Evolutionary conservation across 495 filamentous ascomycete species (phyloP).

Genomic region (Astrothelium macrocarpum): DNA sequence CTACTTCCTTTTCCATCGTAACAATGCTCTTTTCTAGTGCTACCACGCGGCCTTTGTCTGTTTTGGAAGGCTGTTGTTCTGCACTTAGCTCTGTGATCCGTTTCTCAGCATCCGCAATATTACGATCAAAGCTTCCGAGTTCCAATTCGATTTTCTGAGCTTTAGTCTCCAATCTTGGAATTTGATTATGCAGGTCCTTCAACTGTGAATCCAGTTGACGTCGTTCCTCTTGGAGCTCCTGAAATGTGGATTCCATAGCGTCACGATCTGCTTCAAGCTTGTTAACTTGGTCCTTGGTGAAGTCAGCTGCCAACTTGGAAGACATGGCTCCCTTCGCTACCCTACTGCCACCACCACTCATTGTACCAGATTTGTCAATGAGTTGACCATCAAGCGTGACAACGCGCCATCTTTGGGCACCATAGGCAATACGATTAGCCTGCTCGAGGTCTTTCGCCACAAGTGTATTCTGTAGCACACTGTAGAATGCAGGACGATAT

Average conservation of each 20-base stretch:
- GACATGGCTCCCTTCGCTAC: constrained; percentile 90
- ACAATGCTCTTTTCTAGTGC: constrained; percentile 67
- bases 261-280: constrained; percentile 84
- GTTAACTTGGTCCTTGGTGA: constrained; percentile 72
- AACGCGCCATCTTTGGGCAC: constrained; percentile 83
- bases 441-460: constrained; percentile 88
- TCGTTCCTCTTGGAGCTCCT: constrained; percentile 69
- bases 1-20: constrained; percentile 65
- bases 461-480: constrained; percentile 82
- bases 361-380: constrained; percentile 94
- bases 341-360: constrained; percentile 90
- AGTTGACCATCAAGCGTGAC: constrained; percentile 91
- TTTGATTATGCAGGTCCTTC: constrained; percentile 63
- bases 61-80: constrained; percentile 67
- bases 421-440: constrained; percentile 93
- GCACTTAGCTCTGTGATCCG: constrained; percentile 71
- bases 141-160: constrained; percentile 90
- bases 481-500: constrained; percentile 89
- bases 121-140: constrained; percentile 73
- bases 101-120: constrained; percentile 72
- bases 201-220: constrained; percentile 64
- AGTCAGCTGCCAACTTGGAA: constrained; percentile 78
- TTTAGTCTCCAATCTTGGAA: constrained; percentile 76
- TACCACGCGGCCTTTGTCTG: constrained; percentile 59
- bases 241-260: constrained; percentile 66